These are phyloP conservation scores for Calocera viscosa DNA, from an alignment of 768 basidiomycete species.

Conservation along the genomic window DNA sequence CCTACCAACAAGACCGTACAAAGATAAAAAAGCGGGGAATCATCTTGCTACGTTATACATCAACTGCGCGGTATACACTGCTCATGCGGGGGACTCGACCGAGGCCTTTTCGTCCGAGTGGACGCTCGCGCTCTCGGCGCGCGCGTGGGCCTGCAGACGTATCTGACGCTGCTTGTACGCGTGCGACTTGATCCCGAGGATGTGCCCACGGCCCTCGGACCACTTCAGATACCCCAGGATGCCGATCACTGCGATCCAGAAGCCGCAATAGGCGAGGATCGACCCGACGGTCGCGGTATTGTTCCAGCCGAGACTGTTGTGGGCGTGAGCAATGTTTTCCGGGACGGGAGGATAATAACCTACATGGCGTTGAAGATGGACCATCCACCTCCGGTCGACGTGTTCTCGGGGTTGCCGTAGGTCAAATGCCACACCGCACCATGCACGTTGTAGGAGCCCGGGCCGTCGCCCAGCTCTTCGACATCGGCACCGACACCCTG, in stretches of 20 bases:
- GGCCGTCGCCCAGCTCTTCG: slow-evolving; percentile 42
- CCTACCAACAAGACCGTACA: neutral
- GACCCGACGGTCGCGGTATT: slow-evolving; percentile 71
- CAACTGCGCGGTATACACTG: neutral
- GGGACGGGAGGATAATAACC: neutral
- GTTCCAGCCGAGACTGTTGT: slow-evolving; percentile 54
- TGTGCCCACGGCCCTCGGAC: slow-evolving; percentile 29
- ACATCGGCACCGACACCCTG: slow-evolving; percentile 54
- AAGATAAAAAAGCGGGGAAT: neutral
- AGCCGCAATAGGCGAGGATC: slow-evolving; percentile 77
- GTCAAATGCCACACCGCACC: slow-evolving; percentile 83
- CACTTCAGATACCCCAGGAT: slow-evolving; percentile 36
- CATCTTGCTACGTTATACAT: slow-evolving; percentile 2
- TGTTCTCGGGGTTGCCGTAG: slow-evolving; percentile 60
- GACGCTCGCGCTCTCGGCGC: neutral
- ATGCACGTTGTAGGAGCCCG: slow-evolving; percentile 68
- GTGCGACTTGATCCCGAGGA: slow-evolving; percentile 22
- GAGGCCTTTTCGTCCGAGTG: neutral
- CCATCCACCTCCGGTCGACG: slow-evolving; percentile 48
- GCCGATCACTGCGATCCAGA: slow-evolving; percentile 74
- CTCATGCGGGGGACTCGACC: neutral
- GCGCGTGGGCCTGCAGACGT: neutral
- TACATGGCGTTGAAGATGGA: slow-evolving; percentile 66
- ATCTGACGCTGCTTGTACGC: slow-evolving; percentile 14
- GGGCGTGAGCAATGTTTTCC: neutral